Base-by-base conservation (phyloP, 2,329 filamentous ascomycete genomes). In the Ophiostoma australiae region DNA sequence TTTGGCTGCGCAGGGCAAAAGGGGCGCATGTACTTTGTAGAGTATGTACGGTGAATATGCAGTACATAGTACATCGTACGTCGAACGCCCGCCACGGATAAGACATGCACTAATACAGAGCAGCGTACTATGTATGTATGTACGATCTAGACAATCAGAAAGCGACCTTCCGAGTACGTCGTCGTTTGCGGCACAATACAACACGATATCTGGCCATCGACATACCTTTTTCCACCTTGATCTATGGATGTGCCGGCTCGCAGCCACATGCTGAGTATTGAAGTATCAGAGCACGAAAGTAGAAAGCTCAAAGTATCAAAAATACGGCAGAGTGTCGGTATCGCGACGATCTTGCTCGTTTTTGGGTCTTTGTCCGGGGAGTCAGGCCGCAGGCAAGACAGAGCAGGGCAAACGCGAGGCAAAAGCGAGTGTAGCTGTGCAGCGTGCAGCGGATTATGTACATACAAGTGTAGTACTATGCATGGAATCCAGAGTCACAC, bases 261-360 rank as follows among this genome's bases (percentile, higher is more conserved):
- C 44, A 48, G 20, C 44, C 44, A 48, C 17, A 17, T 48, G 15
- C 37, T 55, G 48, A 8, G 48, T 23, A 55, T n/a, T n/a, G 20
- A 58, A n/a, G 23, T 58, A 13, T 58, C 20, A 23, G 6, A 55
- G 48, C 13, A 15, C 5, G 15, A 44, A 17, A 20, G 13, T 44
- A 17, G 27, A 31, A 31, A 31, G 27, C 27, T 20, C 41, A 20
- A 44, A 44, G 15, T 17, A 4, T 44, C 41, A 7, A 44, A 67
- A 41, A 6, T 23, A 33, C 4, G 23, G 5, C 1, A 17, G 37
- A 39, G 37, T 39, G 44, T n/a, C 15, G 13, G 27, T 15, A 23
- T n/a, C 37, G 37, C 37, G 44, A 20, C 52, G 70, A 68, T 68
- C 70, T 71, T 68, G 23, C n/a, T 63, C 70, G 20, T 61, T 71